Evolutionary conservation across 1,284 basidiomycete species (phyloP).

Genomic region (Ceratobasidium papillatum): DNA sequence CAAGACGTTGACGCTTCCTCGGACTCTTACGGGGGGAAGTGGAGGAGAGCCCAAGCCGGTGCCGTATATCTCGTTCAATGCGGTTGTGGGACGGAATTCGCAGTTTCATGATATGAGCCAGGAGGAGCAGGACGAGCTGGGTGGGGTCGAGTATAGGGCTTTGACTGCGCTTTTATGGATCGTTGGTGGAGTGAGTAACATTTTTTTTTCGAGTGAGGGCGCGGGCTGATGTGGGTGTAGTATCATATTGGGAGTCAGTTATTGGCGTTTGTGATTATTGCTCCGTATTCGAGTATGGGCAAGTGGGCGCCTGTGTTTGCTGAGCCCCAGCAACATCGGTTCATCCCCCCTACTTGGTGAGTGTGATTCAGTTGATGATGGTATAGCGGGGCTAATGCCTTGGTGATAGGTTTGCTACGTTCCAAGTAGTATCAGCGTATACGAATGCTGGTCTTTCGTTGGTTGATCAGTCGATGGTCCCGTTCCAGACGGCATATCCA

Average conservation of each 20-base stretch:
- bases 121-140: constrained; percentile 89
- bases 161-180: constrained; percentile 82
- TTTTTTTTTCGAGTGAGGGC: constrained; percentile 39
- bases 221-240: constrained; percentile 53
- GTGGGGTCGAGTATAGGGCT: constrained; percentile 94
- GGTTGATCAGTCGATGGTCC: constrained; percentile 89
- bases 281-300: constrained; percentile 72
- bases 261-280: constrained; percentile 73
- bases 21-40: constrained; percentile 66
- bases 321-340: constrained; percentile 59
- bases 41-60: constrained; percentile 54
- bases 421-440: constrained; percentile 87
- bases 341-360: constrained; percentile 69
- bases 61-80: constrained; percentile 87
- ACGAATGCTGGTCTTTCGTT: constrained; percentile 91
- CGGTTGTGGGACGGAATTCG: constrained; percentile 84
- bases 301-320: constrained; percentile 66
- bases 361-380: constrained; percentile 34
- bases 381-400: neutral
- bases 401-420: constrained; percentile 78
- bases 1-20: constrained; percentile 76
- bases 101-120: constrained; percentile 81
- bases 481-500: constrained; percentile 86
- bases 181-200: constrained; percentile 62
- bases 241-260: constrained; percentile 79